Percentiles rank a stretch among this genome's conserved stretches.
Conservation (phyloP, 169 alveolate genomes). For the Plasmodium fragile region DNA sequence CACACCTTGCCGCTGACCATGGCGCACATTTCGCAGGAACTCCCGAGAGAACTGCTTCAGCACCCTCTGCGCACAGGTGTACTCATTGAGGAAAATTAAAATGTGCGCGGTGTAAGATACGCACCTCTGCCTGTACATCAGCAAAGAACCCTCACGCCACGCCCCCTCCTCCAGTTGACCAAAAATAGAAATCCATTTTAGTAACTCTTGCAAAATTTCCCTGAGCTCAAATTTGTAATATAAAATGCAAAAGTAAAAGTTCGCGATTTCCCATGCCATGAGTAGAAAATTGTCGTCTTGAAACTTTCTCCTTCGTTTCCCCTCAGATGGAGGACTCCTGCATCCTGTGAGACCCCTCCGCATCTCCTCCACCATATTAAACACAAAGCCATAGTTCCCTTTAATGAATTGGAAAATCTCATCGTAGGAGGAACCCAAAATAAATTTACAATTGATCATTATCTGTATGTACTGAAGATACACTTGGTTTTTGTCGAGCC, state of each 20-base stretch:
- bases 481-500: conserved; percentile 59
- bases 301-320: not conserved
- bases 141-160: not conserved
- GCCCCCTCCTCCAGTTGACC: not conserved
- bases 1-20: not conserved
- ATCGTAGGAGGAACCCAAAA: conserved; percentile 44
- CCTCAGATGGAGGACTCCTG: not conserved
- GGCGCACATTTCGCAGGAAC: not conserved
- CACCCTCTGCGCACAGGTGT: conserved; percentile 30
- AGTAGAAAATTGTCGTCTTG: conserved; percentile 27
- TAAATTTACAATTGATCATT: conserved; percentile 45
- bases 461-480: conserved; percentile 66
- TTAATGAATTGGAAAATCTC: conserved; percentile 41
- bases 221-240: conserved; percentile 55
- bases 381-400: conserved; percentile 34
- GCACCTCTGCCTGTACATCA: conserved; percentile 20
- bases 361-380: not conserved
- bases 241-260: conserved; percentile 58
- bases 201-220: conserved; percentile 29
- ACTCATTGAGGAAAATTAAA: conserved; percentile 39
- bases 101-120: conserved; percentile 34
- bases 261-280: conserved; percentile 75
- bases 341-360: not conserved
- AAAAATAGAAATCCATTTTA: conserved; percentile 54
- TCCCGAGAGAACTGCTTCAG: not conserved